Conservation (phyloP, 2,329 filamentous ascomycete genomes). For the Shiraia sp. region DNA sequence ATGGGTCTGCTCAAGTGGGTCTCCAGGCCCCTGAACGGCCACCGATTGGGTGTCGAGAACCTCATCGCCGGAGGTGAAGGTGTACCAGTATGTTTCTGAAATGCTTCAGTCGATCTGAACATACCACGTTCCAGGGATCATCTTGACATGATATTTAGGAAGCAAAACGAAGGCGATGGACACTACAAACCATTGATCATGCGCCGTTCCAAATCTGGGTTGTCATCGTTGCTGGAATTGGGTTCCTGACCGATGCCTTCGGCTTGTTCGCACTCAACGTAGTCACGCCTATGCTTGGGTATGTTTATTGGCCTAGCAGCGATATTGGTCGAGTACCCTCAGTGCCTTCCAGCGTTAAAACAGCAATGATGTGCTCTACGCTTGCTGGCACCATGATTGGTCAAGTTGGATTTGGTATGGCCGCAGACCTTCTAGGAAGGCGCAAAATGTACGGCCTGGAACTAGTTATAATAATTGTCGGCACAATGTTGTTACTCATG, state of each 20-base stretch:
- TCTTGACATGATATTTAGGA: conserved; percentile 17
- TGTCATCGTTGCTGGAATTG: conserved; percentile 45
- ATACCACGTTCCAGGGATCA: not conserved
- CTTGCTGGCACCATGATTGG: conserved; percentile 46
- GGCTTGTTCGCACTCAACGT: conserved; percentile 47
- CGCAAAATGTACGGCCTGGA: conserved; percentile 48
- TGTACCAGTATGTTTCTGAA: conserved; percentile 36
- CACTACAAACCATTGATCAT: conserved; percentile 38
- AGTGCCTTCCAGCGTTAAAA: conserved; percentile 35
- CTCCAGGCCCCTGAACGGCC: conserved; percentile 33
- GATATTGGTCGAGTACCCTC: conserved; percentile 24
- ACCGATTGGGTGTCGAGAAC: conserved; percentile 34
- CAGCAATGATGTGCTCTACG: conserved; percentile 45
- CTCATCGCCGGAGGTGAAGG: conserved; percentile 37
- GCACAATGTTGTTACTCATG: conserved; percentile 45
- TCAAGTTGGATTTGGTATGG: conserved; percentile 44
- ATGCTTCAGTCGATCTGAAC: no score
- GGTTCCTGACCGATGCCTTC: conserved; percentile 47
- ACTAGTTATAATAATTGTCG: conserved; percentile 47
- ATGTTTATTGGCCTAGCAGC: conserved; percentile 43
- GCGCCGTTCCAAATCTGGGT: conserved; percentile 42
- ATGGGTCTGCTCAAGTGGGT: conserved; percentile 40
- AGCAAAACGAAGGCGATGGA: conserved; percentile 35
- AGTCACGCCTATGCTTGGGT: conserved; percentile 46
- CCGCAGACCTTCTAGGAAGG: conserved; percentile 44